Conservation (phyloP, 345 rosid species). For the Excoecaria agallocha region DNA sequence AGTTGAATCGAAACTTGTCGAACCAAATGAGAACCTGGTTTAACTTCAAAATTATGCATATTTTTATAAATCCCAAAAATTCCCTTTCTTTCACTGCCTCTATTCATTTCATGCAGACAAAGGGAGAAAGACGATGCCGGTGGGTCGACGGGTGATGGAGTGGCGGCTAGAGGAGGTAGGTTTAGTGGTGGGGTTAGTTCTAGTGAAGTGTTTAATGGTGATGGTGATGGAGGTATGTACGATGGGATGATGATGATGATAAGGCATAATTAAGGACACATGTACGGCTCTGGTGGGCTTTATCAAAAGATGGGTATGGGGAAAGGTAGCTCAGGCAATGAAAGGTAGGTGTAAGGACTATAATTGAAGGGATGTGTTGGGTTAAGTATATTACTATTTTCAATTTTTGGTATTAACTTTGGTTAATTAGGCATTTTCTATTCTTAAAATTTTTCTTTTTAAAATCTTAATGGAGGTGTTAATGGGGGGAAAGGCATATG, state of each 20-base stretch:
- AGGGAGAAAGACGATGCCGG: constrained; percentile 41
- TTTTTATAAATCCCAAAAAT: no score
- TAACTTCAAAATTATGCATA: no score
- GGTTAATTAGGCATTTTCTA: not conserved
- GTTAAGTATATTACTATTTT: no score
- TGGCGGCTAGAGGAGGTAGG: constrained; percentile 22
- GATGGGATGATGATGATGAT: constrained; percentile 25
- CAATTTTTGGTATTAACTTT: not conserved
- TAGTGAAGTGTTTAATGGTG: not conserved
- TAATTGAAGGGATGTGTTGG: no score
- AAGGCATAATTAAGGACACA: constrained; percentile 10
- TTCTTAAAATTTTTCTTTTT: not conserved
- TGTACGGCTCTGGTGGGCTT: constrained; percentile 16
- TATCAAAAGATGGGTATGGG: constrained; percentile 36
- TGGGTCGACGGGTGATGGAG: constrained; percentile 20
- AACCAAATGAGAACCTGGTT: no score
- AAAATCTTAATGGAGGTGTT: not conserved
- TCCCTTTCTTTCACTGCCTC: no score
- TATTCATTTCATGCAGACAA: no score
- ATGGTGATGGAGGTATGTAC: constrained; percentile 36
- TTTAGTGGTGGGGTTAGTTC: constrained; percentile 2
- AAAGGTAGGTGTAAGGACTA: no score
- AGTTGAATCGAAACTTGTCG: no score
- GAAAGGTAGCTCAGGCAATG: no score
- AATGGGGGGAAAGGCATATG: not conserved